Base-by-base conservation (phyloP, 1,284 basidiomycete species). In the Macrocystidia cucumis region DNA sequence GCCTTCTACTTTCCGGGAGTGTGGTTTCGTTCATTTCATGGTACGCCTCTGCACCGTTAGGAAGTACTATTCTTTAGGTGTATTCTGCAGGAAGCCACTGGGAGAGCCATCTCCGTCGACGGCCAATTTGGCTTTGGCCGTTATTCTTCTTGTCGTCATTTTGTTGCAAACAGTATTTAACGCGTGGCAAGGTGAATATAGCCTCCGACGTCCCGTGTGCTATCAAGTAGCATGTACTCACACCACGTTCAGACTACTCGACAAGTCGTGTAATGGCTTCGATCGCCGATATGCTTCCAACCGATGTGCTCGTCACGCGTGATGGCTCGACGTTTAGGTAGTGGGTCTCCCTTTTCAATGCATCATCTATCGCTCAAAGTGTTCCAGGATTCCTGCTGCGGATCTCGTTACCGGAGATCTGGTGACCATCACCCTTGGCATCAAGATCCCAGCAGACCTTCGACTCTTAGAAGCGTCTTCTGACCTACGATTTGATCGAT, bases 371-470 rank as follows among this genome's bases (percentile, higher is more conserved):
- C n/a, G n/a, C 29, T 42, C 41, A 7, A 30, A 31, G 5, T 32
- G 35, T 28, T 35, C 22, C 9, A 53, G 51, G 21, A 43, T 63
- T 6, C 54, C 57, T 8, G 80, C 78, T 16, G 72, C 76, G 43
- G 71, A 79, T 11, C 68, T 85, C 22, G 73, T 84, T 1, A 72
- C 75, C 0, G 81, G 80, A 11, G 80, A 82, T 48, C 49, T 83
- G 13, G 69, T 75, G 52, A 54, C 52, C 1, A 72, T 83, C 46
- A 59, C 57, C 17, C 49, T 65, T 45, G 68, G 82, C 17, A 76
- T 80, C 50, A 73, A 80, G 9, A 67, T 85, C 11, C 81, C 82
- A 0, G 81, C 82, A n/a, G 82, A 86, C 45, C 46, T 84, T 11
- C 69, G 75, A 27, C 59, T 86, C 17, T 65, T 75, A 34, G 59